Base-by-base conservation (phyloP, 176 grass and related monocot species). In the Lolium perenne region DNA sequence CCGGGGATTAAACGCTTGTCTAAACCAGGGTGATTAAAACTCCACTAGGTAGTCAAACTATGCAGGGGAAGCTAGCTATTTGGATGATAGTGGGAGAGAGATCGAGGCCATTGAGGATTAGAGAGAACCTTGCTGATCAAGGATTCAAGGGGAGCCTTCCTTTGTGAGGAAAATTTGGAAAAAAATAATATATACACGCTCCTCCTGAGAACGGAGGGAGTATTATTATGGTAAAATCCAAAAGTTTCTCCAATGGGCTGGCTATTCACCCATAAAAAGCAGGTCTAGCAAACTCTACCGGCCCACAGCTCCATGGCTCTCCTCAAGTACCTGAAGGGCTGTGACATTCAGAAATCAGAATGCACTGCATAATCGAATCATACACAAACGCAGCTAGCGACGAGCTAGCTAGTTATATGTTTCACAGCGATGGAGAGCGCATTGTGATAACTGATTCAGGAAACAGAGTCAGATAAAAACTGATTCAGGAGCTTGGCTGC, bases 41-140 rank as follows among this genome's bases (percentile, higher is more conserved):
- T 9, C 16, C 62, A 6, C 79, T 38, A 16, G 63, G 26, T 29
- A 29, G 26, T 29, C 26, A 29, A 29, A 29, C 13, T 54, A 54
- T 1, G 14, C 51, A 54, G 51, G 51, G 26, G 16, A 18, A 0
- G 15, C 53, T 17, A 56, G 5, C 16, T 15, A 32, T 63, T 51
- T 49, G 60, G 62, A 60, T 16, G 45, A 50, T 62, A 29, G 50
- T 16, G 51, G 14, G 25, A 67, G 46, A 56, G 26, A 29, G 26
- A 29, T 29, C 26, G 50, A 45, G 4, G 55, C 5, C 76, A 78
- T 60, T 78, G 6, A 25, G 51, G 41, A 10, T n/a, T 4, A 12
- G 58, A 59, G 6, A 16, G 46, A 38, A 60, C 18, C 74, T 85
- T 70, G 74, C 74, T 23, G 16, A 86, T 86, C 76, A 86, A 79